These are phyloP conservation scores for Apiospora arundinis DNA, from an alignment of 2,329 filamentous ascomycete species.

Conservation along the genomic window DNA sequence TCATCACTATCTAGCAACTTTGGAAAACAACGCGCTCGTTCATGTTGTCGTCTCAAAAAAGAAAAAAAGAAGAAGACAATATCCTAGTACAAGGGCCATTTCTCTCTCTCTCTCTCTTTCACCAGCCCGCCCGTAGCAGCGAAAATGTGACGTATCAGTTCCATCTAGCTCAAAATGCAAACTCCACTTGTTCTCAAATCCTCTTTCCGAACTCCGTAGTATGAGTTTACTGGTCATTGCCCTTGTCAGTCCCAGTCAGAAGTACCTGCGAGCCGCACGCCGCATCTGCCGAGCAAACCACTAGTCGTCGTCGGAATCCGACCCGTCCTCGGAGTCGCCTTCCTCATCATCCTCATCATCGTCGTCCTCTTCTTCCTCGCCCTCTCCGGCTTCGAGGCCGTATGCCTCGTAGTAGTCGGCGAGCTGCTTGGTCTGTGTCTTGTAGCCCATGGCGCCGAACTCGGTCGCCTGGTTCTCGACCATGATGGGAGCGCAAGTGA, in stretches of 20 bases:
- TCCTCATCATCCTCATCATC: constrained; percentile 29
- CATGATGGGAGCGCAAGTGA: constrained; percentile 88
- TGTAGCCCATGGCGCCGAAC: constrained; percentile 79
- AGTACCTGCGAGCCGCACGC: constrained; percentile 7
- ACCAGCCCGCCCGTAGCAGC: neutral
- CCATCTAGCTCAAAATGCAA: constrained; percentile 8
- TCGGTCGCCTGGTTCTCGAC: constrained; percentile 80
- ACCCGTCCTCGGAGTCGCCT: constrained; percentile 20
- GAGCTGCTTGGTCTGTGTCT: constrained; percentile 74
- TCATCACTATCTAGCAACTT: neutral
- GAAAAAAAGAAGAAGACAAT: neutral
- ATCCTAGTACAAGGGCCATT: neutral
- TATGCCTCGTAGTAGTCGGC: constrained; percentile 90
- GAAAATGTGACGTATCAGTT: constrained; percentile 5
- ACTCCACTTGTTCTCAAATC: neutral
- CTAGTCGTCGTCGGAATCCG: constrained; percentile 22
- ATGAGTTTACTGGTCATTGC: neutral
- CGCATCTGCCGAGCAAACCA: constrained; percentile 10
- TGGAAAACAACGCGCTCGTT: neutral
- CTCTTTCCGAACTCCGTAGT: constrained; percentile 5
- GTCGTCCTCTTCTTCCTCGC: constrained; percentile 52
- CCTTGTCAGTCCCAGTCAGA: neutral
- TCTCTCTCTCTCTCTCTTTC: neutral
- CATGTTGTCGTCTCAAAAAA: neutral
- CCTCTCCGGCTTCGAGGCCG: constrained; percentile 71